Evolutionary conservation across 1,284 basidiomycete genomes (phyloP).

Genomic region (Cerioporus squamosus): DNA sequence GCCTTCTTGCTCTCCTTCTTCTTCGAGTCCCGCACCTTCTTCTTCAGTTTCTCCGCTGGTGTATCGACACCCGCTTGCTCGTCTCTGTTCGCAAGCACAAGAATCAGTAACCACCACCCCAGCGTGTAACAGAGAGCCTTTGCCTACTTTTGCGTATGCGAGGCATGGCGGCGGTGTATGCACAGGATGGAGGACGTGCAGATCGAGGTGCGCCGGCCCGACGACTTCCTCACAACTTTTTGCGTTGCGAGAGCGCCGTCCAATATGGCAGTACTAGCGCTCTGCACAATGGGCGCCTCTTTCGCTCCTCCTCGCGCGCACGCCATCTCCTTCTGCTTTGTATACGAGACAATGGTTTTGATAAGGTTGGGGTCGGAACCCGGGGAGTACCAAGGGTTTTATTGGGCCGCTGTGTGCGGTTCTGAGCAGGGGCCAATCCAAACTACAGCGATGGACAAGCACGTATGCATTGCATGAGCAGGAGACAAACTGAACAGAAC

Average conservation of each 20-base stretch:
- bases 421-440: not conserved
- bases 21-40: conserved; percentile 80
- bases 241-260: not conserved
- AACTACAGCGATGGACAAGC: not conserved
- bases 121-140: not conserved
- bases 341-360: too few species aligned
- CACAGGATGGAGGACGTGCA: not conserved
- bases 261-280: not conserved
- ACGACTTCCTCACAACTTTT: not conserved
- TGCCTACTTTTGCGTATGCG: conserved; percentile 71
- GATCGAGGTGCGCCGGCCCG: not conserved
- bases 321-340: too few species aligned
- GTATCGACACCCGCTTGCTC: conserved; percentile 76
- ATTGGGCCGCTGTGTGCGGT: too few species aligned
- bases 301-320: not conserved
- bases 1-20: conserved; percentile 81
- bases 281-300: not conserved
- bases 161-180: not conserved
- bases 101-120: not conserved
- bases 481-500: not conserved
- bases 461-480: not conserved
- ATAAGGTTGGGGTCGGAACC: too few species aligned
- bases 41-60: conserved; percentile 80
- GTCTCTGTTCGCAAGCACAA: conserved; percentile 64
- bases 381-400: too few species aligned